Percentiles rank a stretch among this genome's conserved stretches.
phyloP scores from a whole-genome alignment of 768 basidiomycete genomes.

The Phylloporus sp. region DNA sequence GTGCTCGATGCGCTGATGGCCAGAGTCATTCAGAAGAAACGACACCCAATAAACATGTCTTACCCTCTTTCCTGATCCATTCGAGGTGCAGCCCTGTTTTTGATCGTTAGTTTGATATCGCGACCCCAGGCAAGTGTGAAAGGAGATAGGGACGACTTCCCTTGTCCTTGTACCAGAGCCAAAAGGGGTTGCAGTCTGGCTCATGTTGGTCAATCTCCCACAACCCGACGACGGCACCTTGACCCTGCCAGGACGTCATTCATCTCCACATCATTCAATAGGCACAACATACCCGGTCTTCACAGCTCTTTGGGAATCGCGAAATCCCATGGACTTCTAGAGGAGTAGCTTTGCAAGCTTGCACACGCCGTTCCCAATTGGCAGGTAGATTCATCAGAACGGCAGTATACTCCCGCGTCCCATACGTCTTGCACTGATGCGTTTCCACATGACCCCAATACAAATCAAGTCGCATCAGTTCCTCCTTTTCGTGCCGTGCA shows the following conservation, averaged over 20 bases:
- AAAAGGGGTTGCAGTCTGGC: conserved; percentile 25
- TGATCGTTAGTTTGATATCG: background rate
- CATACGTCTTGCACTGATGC: conserved; percentile 27
- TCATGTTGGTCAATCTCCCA: conserved; percentile 27
- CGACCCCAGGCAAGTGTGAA: background rate
- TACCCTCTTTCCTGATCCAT: conserved; percentile 25
- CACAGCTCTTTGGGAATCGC: conserved; percentile 18
- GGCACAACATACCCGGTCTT: conserved; percentile 16
- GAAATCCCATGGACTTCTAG: conserved; percentile 23
- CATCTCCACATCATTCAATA: background rate
- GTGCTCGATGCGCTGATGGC: conserved; percentile 29
- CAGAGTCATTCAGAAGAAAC: background rate
- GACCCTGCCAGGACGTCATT: conserved; percentile 11
- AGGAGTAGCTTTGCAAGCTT: conserved; percentile 23
- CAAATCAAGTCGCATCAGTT: conserved; percentile 19
- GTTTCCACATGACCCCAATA: conserved; percentile 18
- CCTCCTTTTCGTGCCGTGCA: conserved; percentile 15
- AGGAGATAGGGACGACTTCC: conserved; percentile 2
- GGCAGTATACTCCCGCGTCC: conserved; percentile 29
- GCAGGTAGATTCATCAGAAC: conserved; percentile 26
- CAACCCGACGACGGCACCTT: conserved; percentile 18
- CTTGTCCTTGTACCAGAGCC: conserved; percentile 30
- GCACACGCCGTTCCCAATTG: conserved; percentile 16
- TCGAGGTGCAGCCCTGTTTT: conserved; percentile 24
- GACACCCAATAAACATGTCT: background rate